phyloP scores from a whole-genome alignment of 2,329 filamentous ascomycete species.

The Alternaria brassicae region DNA sequence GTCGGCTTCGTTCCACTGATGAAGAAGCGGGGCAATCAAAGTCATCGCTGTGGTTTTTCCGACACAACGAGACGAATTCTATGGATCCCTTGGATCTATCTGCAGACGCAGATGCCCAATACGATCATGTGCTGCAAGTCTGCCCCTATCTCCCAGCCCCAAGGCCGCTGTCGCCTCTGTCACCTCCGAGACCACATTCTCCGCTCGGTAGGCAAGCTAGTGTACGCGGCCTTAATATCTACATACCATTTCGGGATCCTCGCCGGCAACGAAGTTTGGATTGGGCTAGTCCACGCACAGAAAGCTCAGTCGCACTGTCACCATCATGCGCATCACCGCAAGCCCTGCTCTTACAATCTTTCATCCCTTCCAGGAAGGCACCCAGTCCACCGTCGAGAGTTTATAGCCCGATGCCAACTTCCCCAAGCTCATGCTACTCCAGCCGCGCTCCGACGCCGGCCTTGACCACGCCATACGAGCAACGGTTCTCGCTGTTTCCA shows the following conservation, averaged over 20 bases:
- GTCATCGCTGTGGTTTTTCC: conserved; percentile 21
- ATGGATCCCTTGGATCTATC: conserved; percentile 21
- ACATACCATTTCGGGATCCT: conserved; percentile 27
- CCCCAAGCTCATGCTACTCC: conserved; percentile 11
- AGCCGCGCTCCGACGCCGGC: conserved; percentile 10
- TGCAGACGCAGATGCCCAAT: conserved; percentile 10
- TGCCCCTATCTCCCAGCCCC: conserved; percentile 33
- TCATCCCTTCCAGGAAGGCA: conserved; percentile 16
- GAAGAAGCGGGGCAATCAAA: conserved; percentile 12
- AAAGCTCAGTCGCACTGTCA: conserved; percentile 37
- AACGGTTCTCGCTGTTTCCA: conserved; percentile 19
- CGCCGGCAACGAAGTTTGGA: conserved; percentile 7
- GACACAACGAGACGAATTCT: conserved; percentile 20
- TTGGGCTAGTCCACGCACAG: conserved; percentile 36
- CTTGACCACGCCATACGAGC: conserved; percentile 10
- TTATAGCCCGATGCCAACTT: conserved; percentile 16
- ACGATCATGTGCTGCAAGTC: conserved; percentile 26
- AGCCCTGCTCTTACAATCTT: conserved; percentile 28
- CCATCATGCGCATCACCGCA: conserved; percentile 34
- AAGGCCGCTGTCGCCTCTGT: conserved; percentile 28
- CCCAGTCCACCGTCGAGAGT: conserved; percentile 26
- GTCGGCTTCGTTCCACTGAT: conserved; percentile 11
- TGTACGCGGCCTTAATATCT: conserved; percentile 30
- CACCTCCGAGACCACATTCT: conserved; percentile 19
- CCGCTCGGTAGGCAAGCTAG: conserved; percentile 28